These are phyloP conservation scores for Aspergillus bertholletiae DNA, from an alignment of 495 filamentous ascomycete genomes.

Conservation along the genomic window DNA sequence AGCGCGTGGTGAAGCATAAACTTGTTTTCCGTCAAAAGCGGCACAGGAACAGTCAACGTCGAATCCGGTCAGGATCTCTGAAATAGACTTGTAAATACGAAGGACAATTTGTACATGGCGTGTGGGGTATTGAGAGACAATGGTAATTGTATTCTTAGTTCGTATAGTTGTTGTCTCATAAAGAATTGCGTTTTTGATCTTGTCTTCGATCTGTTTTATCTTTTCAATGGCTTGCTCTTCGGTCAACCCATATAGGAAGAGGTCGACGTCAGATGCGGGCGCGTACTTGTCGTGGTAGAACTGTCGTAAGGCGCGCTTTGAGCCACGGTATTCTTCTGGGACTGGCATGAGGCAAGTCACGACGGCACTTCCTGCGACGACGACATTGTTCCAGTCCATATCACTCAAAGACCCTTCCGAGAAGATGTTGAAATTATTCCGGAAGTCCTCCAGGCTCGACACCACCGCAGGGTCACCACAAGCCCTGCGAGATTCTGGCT, in stretches of 20 bases:
- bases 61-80: constrained; percentile 80
- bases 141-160: constrained; percentile 82
- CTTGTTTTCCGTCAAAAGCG: constrained; percentile 74
- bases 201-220: constrained; percentile 72
- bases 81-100: constrained; percentile 74
- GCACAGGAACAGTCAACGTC: constrained; percentile 80
- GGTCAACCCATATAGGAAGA: constrained; percentile 75
- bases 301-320: constrained; percentile 59
- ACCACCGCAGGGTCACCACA: constrained; percentile 65
- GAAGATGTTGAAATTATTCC: constrained; percentile 73
- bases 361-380: constrained; percentile 73
- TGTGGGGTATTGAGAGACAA: constrained; percentile 75
- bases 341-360: constrained; percentile 71
- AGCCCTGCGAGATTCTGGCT: constrained; percentile 51
- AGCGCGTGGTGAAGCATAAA: constrained; percentile 68
- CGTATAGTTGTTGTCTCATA: constrained; percentile 72
- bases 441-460: constrained; percentile 60
- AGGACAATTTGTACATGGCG: constrained; percentile 82
- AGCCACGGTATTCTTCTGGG: constrained; percentile 56
- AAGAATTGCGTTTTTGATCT: constrained; percentile 67
- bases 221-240: constrained; percentile 73
- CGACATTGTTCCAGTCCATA: constrained; percentile 73
- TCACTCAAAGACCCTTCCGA: constrained; percentile 62
- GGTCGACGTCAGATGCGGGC: constrained; percentile 79
- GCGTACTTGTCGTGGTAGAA: constrained; percentile 78